Evolutionary conservation across 805 yeast species (phyloP).

Genomic region (Barnettozyma salicaria): DNA sequence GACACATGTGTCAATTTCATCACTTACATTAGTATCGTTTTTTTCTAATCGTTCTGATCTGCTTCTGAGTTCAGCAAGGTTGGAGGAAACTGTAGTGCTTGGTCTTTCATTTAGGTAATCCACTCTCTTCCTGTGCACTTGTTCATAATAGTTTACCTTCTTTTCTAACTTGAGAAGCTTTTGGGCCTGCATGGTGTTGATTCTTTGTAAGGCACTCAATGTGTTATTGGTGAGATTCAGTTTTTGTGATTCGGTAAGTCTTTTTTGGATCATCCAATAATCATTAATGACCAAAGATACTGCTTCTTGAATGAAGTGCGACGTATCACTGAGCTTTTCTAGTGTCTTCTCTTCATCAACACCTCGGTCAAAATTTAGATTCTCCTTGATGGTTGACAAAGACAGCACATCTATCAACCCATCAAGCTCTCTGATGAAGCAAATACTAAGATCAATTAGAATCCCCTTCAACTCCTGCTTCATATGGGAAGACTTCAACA

Average conservation of each 20-base stretch:
- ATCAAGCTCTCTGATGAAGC: slow-evolving; percentile 11
- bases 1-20: no score
- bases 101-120: slow-evolving; percentile 7
- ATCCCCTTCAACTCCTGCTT: slow-evolving; percentile 13
- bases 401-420: slow-evolving; percentile 18
- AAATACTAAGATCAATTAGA: slow-evolving; percentile 5
- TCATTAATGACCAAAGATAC: slow-evolving; percentile 14
- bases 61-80: no score
- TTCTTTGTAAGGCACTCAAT: slow-evolving; percentile 10
- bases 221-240: slow-evolving; percentile 6
- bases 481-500: slow-evolving; percentile 6
- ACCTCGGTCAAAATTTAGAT: slow-evolving; percentile 2
- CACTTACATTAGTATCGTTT: no score
- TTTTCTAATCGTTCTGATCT: not conserved
- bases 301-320: slow-evolving; percentile 17
- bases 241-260: slow-evolving; percentile 9
- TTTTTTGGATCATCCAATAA: slow-evolving; percentile 11
- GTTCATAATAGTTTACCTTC: slow-evolving; percentile 10
- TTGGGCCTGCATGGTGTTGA: slow-evolving; percentile 8
- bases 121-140: slow-evolving; percentile 8
- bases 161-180: slow-evolving; percentile 8
- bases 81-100: not conserved
- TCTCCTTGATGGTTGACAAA: slow-evolving; percentile 10
- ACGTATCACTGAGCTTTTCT: slow-evolving; percentile 10
- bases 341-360: slow-evolving; percentile 6